Conservation (phyloP, 371 early-diverging fungal species). For the Haplosporangium sp. region DNA sequence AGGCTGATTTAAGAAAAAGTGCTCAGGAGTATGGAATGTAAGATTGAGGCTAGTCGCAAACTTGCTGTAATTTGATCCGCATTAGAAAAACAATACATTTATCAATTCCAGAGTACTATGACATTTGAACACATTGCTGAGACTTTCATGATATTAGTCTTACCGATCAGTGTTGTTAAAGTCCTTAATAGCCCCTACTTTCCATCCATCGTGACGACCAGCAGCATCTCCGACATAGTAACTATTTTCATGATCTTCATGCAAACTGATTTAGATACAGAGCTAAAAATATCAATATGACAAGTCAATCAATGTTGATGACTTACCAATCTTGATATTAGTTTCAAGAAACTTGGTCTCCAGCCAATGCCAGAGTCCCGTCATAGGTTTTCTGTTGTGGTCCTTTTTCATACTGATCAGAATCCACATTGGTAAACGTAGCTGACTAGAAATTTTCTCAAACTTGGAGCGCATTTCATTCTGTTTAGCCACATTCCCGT, state of each 20-base stretch:
- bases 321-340: slow-evolving; percentile 58
- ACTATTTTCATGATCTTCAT: slow-evolving; percentile 60
- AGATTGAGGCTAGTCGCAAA: slow-evolving; percentile 83
- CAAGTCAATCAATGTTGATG: not conserved
- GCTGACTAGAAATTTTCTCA: slow-evolving; percentile 57
- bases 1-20: slow-evolving; percentile 71
- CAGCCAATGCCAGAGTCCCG: slow-evolving; percentile 86
- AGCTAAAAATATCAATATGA: too few relatives aligned
- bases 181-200: slow-evolving; percentile 71
- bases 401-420: slow-evolving; percentile 77
- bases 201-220: slow-evolving; percentile 79
- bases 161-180: slow-evolving; percentile 83
- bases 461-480: slow-evolving; percentile 68
- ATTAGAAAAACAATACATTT: not conserved
- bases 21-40: slow-evolving; percentile 89
- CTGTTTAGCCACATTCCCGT: slow-evolving; percentile 56
- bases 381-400: slow-evolving; percentile 85
- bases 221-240: slow-evolving; percentile 96
- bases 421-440: slow-evolving; percentile 68
- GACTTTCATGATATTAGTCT: not conserved
- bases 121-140: too few relatives aligned
- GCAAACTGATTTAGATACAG: too few relatives aligned
- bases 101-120: not conserved
- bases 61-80: slow-evolving; percentile 62
- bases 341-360: slow-evolving; percentile 58